Evolutionary conservation across 1,284 basidiomycete genomes (phyloP).

Genomic region (Apiotrichum porosum): DNA sequence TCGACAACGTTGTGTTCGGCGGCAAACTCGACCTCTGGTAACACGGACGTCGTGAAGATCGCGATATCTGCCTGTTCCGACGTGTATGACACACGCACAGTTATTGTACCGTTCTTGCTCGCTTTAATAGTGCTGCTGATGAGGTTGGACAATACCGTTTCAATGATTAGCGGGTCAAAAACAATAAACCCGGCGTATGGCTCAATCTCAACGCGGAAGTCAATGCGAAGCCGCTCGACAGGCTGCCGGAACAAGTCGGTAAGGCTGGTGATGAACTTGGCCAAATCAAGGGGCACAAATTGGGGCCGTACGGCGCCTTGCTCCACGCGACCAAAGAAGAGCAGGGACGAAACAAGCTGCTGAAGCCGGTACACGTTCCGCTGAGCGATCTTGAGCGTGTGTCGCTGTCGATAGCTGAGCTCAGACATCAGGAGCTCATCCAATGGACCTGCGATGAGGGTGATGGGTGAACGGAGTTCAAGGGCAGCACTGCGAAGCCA

Average conservation of each 20-base stretch:
- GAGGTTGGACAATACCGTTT: constrained; percentile 46
- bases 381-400: constrained; percentile 34
- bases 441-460: constrained; percentile 37
- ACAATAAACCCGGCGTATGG: constrained; percentile 30
- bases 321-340: constrained; percentile 46
- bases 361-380: constrained; percentile 38
- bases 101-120: constrained; percentile 34
- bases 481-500: constrained; percentile 41
- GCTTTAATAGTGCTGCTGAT: constrained; percentile 47
- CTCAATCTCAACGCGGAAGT: neutral
- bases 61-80: constrained; percentile 29
- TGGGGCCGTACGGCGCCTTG: constrained; percentile 39
- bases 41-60: constrained; percentile 13
- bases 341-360: constrained; percentile 43
- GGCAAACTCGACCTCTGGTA: no score
- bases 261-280: constrained; percentile 40
- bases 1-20: no score
- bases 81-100: constrained; percentile 25
- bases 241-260: constrained; percentile 45
- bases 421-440: constrained; percentile 23
- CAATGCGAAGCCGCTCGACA: constrained; percentile 13
- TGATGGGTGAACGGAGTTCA: constrained; percentile 46
- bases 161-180: constrained; percentile 46
- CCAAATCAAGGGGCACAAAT: constrained; percentile 44
- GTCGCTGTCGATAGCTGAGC: constrained; percentile 18